Percentiles rank a stretch among this genome's conserved stretches.
phyloP scores from a whole-genome alignment of 345 rosid species.

The Brassica cretica region DNA sequence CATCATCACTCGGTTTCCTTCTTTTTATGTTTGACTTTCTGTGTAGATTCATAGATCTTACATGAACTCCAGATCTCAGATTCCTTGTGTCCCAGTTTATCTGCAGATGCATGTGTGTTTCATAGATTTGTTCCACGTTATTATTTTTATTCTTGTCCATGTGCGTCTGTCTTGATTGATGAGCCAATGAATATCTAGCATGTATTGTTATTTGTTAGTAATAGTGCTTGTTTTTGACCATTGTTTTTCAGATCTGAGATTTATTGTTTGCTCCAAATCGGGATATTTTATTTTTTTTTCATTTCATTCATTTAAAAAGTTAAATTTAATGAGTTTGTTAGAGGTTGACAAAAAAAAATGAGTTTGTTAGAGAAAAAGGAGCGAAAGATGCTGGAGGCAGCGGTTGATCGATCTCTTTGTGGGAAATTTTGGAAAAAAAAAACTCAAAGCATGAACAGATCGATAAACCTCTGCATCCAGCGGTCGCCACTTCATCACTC shows the following conservation, averaged over 20 bases:
- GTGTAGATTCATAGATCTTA: not conserved
- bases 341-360: too few species aligned
- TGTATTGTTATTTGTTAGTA: not conserved
- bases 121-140: not conserved
- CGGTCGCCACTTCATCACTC: conserved; percentile 37
- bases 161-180: not conserved
- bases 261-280: conserved; percentile 10
- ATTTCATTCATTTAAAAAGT: not conserved
- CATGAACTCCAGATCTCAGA: not conserved
- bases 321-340: too few species aligned
- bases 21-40: not conserved
- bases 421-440: conserved; percentile 36
- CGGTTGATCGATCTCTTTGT: conserved; percentile 99
- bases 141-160: not conserved
- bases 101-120: conserved; percentile 2
- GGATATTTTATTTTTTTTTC: not conserved
- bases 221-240: not conserved
- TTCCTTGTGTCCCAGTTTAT: not conserved
- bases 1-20: not conserved
- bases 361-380: not conserved
- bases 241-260: conserved; percentile 34
- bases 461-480: conserved; percentile 99
- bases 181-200: not conserved
- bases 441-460: conserved; percentile 68
- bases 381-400: conserved; percentile 88